Evolutionary conservation across 2,329 filamentous ascomycete species (phyloP).

Genomic region (Pleomassaria siparia): DNA sequence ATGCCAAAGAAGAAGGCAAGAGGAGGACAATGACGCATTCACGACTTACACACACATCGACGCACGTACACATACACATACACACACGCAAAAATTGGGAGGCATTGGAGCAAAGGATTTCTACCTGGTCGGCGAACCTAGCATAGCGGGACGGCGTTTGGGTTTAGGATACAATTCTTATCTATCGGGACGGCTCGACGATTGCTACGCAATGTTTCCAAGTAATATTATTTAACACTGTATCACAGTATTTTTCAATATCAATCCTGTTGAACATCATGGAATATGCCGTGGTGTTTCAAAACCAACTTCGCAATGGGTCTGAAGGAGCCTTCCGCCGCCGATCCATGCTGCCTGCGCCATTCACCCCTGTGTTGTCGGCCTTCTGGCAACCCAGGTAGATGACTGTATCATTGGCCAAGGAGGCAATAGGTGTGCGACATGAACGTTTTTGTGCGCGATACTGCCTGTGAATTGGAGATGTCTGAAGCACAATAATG

Average conservation of each 20-base stretch:
- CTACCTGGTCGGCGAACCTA: background rate
- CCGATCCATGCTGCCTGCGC: no score
- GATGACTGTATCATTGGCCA: no score
- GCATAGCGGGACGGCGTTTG: conserved; percentile 11
- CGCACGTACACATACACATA: background rate
- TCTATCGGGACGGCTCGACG: background rate
- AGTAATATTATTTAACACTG: no score
- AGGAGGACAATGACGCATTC: conserved; percentile 1
- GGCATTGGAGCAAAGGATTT: background rate
- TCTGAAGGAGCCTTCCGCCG: no score
- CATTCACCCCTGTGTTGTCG: no score
- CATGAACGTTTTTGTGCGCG: no score
- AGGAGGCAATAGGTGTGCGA: no score
- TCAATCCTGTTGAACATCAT: background rate
- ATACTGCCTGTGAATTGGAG: no score
- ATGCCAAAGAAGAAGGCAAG: background rate
- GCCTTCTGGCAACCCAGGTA: no score
- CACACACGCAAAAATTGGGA: background rate
- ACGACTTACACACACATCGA: background rate
- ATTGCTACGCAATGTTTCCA: background rate
- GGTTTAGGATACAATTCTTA: background rate
- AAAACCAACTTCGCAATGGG: no score
- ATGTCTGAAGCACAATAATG: no score
- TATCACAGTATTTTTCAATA: background rate
- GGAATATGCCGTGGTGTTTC: no score